Conservation (phyloP, 1,139 yeast species). For the Nadsonia starkeyi-henricii region DNA sequence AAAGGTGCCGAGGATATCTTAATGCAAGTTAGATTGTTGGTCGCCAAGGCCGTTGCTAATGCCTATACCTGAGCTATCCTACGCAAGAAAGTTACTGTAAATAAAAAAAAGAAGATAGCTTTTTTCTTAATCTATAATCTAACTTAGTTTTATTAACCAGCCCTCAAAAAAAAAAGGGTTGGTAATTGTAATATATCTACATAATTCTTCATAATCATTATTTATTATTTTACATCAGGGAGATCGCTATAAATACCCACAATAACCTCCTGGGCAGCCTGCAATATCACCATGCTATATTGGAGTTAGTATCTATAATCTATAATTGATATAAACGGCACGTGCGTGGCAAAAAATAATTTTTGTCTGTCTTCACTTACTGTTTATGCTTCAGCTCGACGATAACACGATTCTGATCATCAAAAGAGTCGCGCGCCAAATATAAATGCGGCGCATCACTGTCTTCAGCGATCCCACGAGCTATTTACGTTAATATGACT, state of each 20-base stretch:
- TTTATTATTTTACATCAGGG: background rate
- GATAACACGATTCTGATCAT: conserved; percentile 3
- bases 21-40: too few species aligned
- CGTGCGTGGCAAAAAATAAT: background rate
- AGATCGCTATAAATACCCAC: background rate
- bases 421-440: conserved; percentile 7
- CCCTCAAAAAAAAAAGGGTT: too few species aligned
- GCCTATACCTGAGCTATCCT: too few species aligned
- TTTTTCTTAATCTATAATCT: too few species aligned
- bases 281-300: conserved; percentile 8
- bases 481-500: conserved; percentile 3
- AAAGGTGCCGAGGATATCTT: too few species aligned
- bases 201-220: too few species aligned
- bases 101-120: too few species aligned
- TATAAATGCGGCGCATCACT: conserved; percentile 17
- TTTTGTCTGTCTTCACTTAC: conserved; percentile 8
- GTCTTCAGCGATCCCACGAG: conserved; percentile 17
- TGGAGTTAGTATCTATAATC: conserved; percentile 1
- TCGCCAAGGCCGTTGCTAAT: too few species aligned
- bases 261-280: conserved; percentile 4
- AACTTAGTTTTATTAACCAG: too few species aligned
- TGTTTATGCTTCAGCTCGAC: conserved; percentile 9
- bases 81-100: too few species aligned
- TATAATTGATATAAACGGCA: too few species aligned
- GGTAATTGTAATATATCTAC: too few species aligned